phyloP scores from a whole-genome alignment of 805 yeast species.

The Metschnikowia peoriensis region DNA sequence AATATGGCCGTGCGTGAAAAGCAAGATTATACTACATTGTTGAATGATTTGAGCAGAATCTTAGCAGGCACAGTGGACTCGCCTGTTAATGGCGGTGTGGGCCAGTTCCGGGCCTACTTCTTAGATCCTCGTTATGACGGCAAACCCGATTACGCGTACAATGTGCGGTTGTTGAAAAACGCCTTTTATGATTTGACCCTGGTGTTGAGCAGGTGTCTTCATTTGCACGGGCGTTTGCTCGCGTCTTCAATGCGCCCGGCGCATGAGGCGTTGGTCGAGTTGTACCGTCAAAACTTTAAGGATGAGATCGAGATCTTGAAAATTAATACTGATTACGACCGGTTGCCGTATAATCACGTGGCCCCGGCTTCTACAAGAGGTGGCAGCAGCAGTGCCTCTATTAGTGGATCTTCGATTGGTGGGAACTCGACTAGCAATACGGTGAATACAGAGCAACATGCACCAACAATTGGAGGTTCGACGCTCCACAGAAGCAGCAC shows the following conservation, averaged over 20 bases:
- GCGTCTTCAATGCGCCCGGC: slow-evolving; percentile 55
- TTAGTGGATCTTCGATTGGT: background rate
- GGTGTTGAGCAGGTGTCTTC: slow-evolving; percentile 63
- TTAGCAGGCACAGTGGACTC: slow-evolving; percentile 86
- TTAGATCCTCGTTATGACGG: slow-evolving; percentile 35
- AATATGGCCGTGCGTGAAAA: slow-evolving; percentile 52
- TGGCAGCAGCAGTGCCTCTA: slow-evolving; percentile 1
- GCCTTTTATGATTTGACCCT: slow-evolving; percentile 68
- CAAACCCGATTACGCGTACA: slow-evolving; percentile 29
- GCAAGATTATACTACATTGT: slow-evolving; percentile 46
- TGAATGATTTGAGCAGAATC: slow-evolving; percentile 66
- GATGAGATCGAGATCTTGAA: slow-evolving; percentile 54
- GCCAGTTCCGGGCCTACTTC: slow-evolving; percentile 73
- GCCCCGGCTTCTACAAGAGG: slow-evolving; percentile 9
- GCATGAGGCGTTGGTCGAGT: slow-evolving; percentile 62
- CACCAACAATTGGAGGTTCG: background rate
- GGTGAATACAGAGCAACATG: background rate
- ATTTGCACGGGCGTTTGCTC: slow-evolving; percentile 65
- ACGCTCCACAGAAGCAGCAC: slow-evolving; percentile 20
- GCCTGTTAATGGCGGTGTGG: slow-evolving; percentile 91
- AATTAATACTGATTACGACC: slow-evolving; percentile 34
- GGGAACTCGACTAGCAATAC: slow-evolving; percentile 1
- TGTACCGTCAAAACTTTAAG: slow-evolving; percentile 66
- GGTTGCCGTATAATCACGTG: slow-evolving; percentile 24
- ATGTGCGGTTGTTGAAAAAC: slow-evolving; percentile 37